Evolutionary conservation across 2,329 filamentous ascomycete species (phyloP).

Genomic region (Sporothrix dimorphospora): DNA sequence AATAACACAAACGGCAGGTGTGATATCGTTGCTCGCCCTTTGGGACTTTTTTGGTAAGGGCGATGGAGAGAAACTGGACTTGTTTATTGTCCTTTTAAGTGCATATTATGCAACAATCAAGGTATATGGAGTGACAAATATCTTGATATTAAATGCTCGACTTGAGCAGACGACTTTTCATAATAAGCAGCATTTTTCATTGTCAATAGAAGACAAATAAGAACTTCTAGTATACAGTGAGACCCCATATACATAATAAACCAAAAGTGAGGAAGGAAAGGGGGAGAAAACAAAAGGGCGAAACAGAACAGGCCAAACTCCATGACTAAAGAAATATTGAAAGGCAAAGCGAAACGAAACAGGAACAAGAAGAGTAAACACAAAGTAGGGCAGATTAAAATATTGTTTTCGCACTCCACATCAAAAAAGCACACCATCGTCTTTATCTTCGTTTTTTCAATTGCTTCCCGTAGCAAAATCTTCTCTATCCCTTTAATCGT

Average conservation of each 20-base stretch:
- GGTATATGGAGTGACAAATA: neutral
- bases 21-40: neutral
- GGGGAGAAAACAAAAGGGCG: neutral
- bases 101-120: neutral
- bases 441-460: neutral
- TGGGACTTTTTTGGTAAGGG: neutral
- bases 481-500: constrained; percentile 45
- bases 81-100: neutral
- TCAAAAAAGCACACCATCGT: neutral
- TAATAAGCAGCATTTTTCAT: neutral
- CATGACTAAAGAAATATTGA: neutral
- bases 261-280: neutral
- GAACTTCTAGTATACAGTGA: constrained; percentile 10
- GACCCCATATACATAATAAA: neutral
- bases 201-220: neutral
- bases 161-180: neutral
- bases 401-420: neutral
- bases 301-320: constrained; percentile 16
- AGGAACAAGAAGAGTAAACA: neutral
- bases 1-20: neutral
- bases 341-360: neutral
- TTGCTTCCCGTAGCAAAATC: neutral
- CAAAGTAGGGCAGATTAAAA: neutral
- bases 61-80: neutral
- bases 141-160: too few species aligned